These are phyloP conservation scores for Quercus parvula DNA, from an alignment of 306 rosid genomes.

Conservation along the genomic window DNA sequence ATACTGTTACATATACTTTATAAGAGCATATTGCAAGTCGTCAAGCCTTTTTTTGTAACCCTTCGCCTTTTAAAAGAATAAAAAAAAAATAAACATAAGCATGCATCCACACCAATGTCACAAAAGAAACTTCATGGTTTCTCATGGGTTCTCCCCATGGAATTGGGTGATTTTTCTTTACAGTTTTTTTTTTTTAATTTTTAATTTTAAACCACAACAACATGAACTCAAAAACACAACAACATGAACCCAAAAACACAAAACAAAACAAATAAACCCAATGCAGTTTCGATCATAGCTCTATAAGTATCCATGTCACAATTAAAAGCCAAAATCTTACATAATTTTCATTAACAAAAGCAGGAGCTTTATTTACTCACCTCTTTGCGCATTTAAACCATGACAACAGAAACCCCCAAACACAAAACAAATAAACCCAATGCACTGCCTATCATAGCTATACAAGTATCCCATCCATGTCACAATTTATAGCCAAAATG, in stretches of 20 bases:
- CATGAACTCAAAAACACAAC: background rate
- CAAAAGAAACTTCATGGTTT: background rate
- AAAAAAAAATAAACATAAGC: too few relatives aligned
- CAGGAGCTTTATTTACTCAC: too few relatives aligned
- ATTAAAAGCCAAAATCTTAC: background rate
- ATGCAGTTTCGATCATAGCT: background rate
- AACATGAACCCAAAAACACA: background rate
- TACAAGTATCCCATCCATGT: too few relatives aligned
- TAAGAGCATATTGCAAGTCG: slow-evolving; percentile 64
- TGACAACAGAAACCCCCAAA: too few relatives aligned
- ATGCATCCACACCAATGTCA: background rate
- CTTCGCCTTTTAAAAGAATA: slow-evolving; percentile 42
- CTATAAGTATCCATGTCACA: background rate
- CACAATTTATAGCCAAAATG: background rate
- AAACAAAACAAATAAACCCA: background rate
- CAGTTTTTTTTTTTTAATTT: background rate
- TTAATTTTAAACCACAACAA: background rate
- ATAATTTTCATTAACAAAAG: too few relatives aligned
- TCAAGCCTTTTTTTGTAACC: slow-evolving; percentile 72
- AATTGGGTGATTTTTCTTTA: background rate
- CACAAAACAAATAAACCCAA: too few relatives aligned
- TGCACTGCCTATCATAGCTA: too few relatives aligned
- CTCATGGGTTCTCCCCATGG: background rate
- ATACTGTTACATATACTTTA: slow-evolving; percentile 87
- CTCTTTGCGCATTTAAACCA: too few relatives aligned